Conservation (phyloP, 176 grass and related monocot species). For the Raddia distichophylla region DNA sequence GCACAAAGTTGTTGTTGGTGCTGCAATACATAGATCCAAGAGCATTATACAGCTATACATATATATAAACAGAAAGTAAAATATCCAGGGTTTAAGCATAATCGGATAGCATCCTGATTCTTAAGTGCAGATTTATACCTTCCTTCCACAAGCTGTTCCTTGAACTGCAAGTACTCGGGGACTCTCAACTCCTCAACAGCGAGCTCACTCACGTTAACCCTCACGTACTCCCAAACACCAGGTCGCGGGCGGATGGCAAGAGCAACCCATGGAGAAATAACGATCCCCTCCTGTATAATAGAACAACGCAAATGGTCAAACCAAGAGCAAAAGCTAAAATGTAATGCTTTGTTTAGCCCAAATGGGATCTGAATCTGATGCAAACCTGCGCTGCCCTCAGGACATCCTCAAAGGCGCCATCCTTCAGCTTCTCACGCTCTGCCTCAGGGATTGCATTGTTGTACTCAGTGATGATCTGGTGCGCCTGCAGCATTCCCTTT, state of each 20-base stretch:
- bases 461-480: conserved; percentile 93
- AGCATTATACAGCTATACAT: background rate
- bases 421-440: conserved; percentile 90
- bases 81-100: background rate
- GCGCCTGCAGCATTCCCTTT: conserved; percentile 92
- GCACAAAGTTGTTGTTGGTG: conserved; percentile 67
- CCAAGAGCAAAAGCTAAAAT: background rate
- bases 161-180: conserved; percentile 97
- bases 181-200: conserved; percentile 87
- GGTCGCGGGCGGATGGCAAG: conserved; percentile 92
- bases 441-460: conserved; percentile 69
- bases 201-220: conserved; percentile 83
- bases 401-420: conserved; percentile 91
- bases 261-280: conserved; percentile 87
- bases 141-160: conserved; percentile 90
- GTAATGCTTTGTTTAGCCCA: background rate
- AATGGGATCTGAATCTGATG: conserved; percentile 20
- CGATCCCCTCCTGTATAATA: conserved; percentile 76
- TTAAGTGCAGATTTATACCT: conserved; percentile 49
- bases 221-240: conserved; percentile 94
- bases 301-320: background rate
- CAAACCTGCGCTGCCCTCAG: conserved; percentile 80
- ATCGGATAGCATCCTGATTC: background rate
- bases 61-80: background rate
- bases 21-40: conserved; percentile 27